Percentiles rank a stretch among this genome's conserved stretches.
Conservation (phyloP, 306 rosid genomes). For the Vicia sativa region DNA sequence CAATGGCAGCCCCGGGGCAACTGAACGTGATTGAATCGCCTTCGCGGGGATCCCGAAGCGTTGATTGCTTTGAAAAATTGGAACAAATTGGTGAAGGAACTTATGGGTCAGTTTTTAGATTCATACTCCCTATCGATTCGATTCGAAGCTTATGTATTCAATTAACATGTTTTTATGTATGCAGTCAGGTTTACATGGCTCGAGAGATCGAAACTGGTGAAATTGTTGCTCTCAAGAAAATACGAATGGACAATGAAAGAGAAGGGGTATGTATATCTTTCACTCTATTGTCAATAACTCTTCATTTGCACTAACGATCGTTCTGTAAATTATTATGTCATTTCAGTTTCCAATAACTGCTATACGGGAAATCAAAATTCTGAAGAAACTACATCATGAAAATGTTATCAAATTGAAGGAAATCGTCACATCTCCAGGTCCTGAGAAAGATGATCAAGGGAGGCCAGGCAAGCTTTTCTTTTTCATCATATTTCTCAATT, state of each 20-base stretch:
- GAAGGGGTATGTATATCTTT: conserved; percentile 77
- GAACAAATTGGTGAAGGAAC: conserved; percentile 99
- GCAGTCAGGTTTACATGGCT: conserved; percentile 81
- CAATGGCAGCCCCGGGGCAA: conserved; percentile 86
- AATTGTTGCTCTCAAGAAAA: conserved; percentile 77
- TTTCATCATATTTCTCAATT: background rate
- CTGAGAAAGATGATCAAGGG: conserved; percentile 70
- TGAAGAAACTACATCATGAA: conserved; percentile 72
- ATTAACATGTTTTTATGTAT: conserved; percentile 12
- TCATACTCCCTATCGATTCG: background rate
- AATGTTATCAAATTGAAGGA: conserved; percentile 74
- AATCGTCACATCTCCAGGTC: conserved; percentile 73
- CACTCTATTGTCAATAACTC: background rate
- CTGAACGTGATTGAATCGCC: conserved; percentile 74
- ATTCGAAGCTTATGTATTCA: too few relatives aligned
- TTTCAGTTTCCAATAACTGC: conserved; percentile 75
- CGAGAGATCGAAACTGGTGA: conserved; percentile 66
- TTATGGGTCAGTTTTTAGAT: conserved; percentile 62
- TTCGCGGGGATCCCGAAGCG: conserved; percentile 92
- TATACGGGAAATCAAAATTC: conserved; percentile 72
- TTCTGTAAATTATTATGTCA: conserved; percentile 29
- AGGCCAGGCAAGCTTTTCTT: conserved; percentile 51
- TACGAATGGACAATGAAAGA: conserved; percentile 74
- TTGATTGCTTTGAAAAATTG: conserved; percentile 92
- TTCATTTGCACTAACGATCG: background rate